Evolutionary conservation across 148 eudicot species (phyloP).

Genomic region (Polygonum aviculare): DNA sequence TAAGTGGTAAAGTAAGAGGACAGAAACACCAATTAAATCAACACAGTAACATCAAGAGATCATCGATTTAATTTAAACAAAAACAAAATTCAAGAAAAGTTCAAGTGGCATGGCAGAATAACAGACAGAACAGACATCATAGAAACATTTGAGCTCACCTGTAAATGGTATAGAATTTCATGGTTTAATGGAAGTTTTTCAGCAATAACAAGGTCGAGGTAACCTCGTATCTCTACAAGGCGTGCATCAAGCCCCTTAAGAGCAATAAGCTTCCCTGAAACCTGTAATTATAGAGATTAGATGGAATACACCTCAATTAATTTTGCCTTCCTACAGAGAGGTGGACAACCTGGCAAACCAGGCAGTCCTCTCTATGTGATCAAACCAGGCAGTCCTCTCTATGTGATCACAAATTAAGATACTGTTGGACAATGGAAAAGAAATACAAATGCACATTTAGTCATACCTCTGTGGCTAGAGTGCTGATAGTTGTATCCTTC

Average conservation of each 20-base stretch:
- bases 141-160: constrained; percentile 30
- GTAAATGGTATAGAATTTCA: constrained; percentile 90
- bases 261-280: constrained; percentile 92
- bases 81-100: neutral
- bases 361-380: neutral
- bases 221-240: constrained; percentile 74
- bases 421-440: neutral
- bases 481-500: constrained; percentile 95
- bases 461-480: constrained; percentile 86
- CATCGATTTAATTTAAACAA: neutral
- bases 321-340: neutral
- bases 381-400: neutral
- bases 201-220: constrained; percentile 80
- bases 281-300: constrained; percentile 27
- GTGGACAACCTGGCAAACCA: neutral
- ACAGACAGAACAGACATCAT: neutral
- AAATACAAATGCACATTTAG: neutral
- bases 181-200: constrained; percentile 86
- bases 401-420: neutral
- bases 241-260: constrained; percentile 93
- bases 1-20: neutral
- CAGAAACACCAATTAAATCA: neutral
- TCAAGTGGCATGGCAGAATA: neutral
- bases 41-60: neutral
- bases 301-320: neutral